Evolutionary conservation across 2,329 filamentous ascomycete species (phyloP).

Genomic region (Dothidotthia symphoricarpi): DNA sequence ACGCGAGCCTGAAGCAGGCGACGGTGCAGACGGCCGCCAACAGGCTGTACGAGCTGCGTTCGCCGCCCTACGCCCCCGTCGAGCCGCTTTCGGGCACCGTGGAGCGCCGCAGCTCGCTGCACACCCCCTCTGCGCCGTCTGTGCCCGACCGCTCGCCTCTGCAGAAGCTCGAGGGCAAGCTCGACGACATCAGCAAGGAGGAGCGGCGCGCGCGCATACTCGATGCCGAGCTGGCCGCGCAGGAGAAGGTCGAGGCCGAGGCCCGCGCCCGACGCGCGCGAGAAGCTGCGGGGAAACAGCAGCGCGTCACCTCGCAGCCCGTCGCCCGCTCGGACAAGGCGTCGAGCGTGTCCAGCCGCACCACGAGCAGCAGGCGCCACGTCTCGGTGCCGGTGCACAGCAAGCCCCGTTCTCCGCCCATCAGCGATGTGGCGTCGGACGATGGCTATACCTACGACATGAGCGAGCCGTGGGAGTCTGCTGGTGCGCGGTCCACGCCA

Average conservation of each 20-base stretch:
- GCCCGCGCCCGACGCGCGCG: conserved; percentile 33
- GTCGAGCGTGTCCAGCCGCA: conserved; percentile 12
- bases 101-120: conserved; percentile 26
- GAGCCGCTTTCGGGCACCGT: conserved; percentile 30
- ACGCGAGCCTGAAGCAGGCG: conserved; percentile 33
- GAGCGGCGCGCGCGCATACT: conserved; percentile 84
- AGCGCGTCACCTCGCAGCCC: conserved; percentile 33
- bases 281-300: conserved; percentile 32
- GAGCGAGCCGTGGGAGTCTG: conserved; percentile 37
- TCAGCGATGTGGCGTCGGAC: conserved; percentile 31
- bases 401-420: conserved; percentile 19
- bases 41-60: conserved; percentile 33
- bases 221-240: conserved; percentile 73
- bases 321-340: conserved; percentile 11
- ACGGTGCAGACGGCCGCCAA: conserved; percentile 34
- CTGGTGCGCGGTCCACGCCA: too few species aligned
- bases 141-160: conserved; percentile 85
- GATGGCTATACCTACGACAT: conserved; percentile 31
- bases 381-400: conserved; percentile 35
- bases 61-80: conserved; percentile 30
- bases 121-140: conserved; percentile 64
- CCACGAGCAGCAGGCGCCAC: conserved; percentile 28
- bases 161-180: conserved; percentile 86
- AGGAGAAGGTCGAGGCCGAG: conserved; percentile 57
- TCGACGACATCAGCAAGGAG: conserved; percentile 92